phyloP scores from a whole-genome alignment of 2,329 filamentous ascomycete species.

The Ophiocordyceps camponoti-rufipedis region DNA sequence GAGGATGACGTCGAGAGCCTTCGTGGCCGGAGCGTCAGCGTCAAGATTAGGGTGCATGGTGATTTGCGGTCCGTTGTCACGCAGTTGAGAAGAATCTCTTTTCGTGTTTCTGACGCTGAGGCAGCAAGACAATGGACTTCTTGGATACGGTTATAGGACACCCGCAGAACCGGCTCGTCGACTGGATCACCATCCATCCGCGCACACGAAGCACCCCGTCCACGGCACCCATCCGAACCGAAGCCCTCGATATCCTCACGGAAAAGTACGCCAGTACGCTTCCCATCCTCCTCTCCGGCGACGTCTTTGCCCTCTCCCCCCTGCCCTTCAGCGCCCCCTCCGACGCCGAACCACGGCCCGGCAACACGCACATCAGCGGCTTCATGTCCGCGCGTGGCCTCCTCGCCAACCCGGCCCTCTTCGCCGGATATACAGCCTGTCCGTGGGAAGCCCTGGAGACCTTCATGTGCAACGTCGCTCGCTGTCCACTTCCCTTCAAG shows the following conservation, averaged over 20 bases:
- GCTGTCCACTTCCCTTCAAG: constrained; percentile 42
- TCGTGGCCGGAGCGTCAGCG: constrained; percentile 40
- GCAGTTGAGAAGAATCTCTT: neutral
- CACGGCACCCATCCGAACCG: constrained; percentile 40
- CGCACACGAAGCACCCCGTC: constrained; percentile 43
- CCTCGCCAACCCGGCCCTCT: constrained; percentile 49
- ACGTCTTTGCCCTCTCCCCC: constrained; percentile 39
- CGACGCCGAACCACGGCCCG: constrained; percentile 13
- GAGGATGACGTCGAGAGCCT: constrained; percentile 23
- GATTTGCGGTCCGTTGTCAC: constrained; percentile 29
- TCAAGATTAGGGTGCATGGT: constrained; percentile 52
- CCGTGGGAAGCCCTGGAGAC: constrained; percentile 44
- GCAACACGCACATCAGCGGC: constrained; percentile 34
- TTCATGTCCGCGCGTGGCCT: constrained; percentile 55
- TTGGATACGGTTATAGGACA: constrained; percentile 42
- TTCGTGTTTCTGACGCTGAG: neutral
- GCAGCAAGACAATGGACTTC: constrained; percentile 39
- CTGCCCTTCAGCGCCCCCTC: constrained; percentile 22
- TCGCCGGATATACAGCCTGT: constrained; percentile 35
- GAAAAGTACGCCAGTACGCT: constrained; percentile 32
- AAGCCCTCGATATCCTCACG: constrained; percentile 38
- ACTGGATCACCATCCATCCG: constrained; percentile 55
- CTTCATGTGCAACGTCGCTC: constrained; percentile 40
- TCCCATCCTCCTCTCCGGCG: constrained; percentile 50
- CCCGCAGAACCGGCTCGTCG: constrained; percentile 30